These are phyloP conservation scores for Pontederia crassipes DNA, from an alignment of 176 grass and related monocot species.

Conservation along the genomic window DNA sequence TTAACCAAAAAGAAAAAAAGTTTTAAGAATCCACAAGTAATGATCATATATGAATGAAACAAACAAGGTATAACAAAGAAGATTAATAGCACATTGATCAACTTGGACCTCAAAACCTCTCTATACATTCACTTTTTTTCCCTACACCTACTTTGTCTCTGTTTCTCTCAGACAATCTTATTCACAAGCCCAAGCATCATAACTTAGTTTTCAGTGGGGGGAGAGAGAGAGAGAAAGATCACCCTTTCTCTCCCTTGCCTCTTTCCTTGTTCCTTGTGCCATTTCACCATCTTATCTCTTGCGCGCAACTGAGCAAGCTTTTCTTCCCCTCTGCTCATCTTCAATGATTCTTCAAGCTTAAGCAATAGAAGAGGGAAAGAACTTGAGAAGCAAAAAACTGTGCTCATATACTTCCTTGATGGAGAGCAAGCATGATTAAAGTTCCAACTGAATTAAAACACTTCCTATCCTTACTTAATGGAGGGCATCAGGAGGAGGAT, in stretches of 20 bases:
- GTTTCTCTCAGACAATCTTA: constrained; percentile 47
- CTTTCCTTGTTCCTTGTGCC: constrained; percentile 15
- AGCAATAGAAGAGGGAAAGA: not conserved
- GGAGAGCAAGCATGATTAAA: constrained; percentile 21
- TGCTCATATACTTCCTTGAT: not conserved
- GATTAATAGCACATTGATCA: constrained; percentile 38
- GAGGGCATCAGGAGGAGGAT: constrained; percentile 2
- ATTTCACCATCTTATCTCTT: no score
- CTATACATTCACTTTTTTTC: constrained; percentile 51
- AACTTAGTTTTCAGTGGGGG: constrained; percentile 27
- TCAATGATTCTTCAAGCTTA: not conserved
- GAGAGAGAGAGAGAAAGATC: constrained; percentile 7
- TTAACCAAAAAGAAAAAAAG: not conserved
- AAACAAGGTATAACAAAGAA: constrained; percentile 44
- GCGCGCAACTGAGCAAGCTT: not conserved
- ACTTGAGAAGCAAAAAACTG: not conserved
- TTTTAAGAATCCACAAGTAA: constrained; percentile 7
- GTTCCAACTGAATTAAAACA: constrained; percentile 9
- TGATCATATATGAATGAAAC: constrained; percentile 21
- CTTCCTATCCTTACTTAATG: not conserved
- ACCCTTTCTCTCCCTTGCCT: constrained; percentile 14
- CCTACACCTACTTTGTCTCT: constrained; percentile 58
- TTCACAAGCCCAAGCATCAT: constrained; percentile 64
- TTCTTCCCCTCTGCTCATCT: not conserved
- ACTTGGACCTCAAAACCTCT: constrained; percentile 42